phyloP scores from a whole-genome alignment of 176 grass and related monocot genomes.

The Echinochloa phyllopogon region DNA sequence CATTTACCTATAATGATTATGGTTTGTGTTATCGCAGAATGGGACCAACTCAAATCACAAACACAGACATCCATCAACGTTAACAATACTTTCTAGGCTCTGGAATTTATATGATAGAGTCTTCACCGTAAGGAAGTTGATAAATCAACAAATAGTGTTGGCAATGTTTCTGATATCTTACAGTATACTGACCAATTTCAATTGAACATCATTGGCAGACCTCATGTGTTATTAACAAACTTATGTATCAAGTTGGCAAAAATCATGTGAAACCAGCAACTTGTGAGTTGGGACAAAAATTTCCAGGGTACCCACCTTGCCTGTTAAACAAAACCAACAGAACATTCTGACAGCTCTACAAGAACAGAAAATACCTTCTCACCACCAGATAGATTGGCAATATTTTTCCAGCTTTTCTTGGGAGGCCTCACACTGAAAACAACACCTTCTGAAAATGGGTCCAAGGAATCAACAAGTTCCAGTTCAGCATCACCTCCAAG shows the following conservation, averaged over 20 bases:
- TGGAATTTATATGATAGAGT: not conserved
- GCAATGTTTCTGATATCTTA: not conserved
- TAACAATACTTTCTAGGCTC: not conserved
- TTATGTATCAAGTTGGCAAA: constrained; percentile 1
- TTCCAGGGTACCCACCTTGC: not conserved
- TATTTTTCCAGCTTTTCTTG: constrained; percentile 99
- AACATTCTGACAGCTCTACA: not conserved
- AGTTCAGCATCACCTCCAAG: constrained; percentile 98
- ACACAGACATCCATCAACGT: constrained; percentile 13
- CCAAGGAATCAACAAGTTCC: constrained; percentile 96
- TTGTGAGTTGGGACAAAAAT: not conserved
- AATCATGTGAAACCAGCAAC: not conserved
- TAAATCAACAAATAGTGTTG: constrained; percentile 14
- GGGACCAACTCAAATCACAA: not conserved
- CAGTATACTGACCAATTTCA: not conserved
- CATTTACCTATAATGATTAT: not conserved
- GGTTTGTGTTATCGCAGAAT: not conserved
- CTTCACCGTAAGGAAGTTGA: not conserved
- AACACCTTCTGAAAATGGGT: constrained; percentile 98
- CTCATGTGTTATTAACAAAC: not conserved
- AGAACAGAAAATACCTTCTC: constrained; percentile 72
- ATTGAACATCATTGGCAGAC: not conserved
- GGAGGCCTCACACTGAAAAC: constrained; percentile 99
- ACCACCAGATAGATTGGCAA: constrained; percentile 94
- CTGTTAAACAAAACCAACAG: constrained; percentile 23